Conservation (phyloP, 805 yeast genomes). For the Lachancea lanzarotensis region DNA sequence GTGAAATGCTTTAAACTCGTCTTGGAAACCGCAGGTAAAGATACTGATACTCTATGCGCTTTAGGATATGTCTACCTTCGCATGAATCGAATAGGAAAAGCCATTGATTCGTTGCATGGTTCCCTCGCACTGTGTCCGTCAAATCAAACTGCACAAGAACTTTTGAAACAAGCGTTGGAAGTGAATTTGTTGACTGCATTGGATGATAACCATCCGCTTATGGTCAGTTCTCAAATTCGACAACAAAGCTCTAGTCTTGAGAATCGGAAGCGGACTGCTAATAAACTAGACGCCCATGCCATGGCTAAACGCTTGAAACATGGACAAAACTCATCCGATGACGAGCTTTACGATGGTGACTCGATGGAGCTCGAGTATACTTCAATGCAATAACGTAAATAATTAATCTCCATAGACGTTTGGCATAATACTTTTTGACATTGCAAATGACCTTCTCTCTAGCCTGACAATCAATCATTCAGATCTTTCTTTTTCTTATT, state of each 20-base stretch:
- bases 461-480: too few species aligned
- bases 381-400: background rate
- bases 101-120: slow-evolving; percentile 71
- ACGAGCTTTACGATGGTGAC: slow-evolving; percentile 16
- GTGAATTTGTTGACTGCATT: slow-evolving; percentile 36
- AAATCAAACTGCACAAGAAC: slow-evolving; percentile 79
- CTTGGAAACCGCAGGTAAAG: slow-evolving; percentile 57
- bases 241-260: slow-evolving; percentile 1
- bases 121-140: slow-evolving; percentile 73
- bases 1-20: slow-evolving; percentile 73
- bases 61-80: slow-evolving; percentile 79
- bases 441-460: too few species aligned
- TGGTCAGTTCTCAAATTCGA: slow-evolving; percentile 18
- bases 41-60: slow-evolving; percentile 72
- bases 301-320: slow-evolving; percentile 11
- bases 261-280: slow-evolving; percentile 1
- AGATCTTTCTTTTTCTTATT: too few species aligned
- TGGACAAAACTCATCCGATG: slow-evolving; percentile 9
- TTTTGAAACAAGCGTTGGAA: slow-evolving; percentile 72
- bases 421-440: too few species aligned
- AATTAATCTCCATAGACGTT: too few species aligned
- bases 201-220: slow-evolving; percentile 29
- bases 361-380: slow-evolving; percentile 20
- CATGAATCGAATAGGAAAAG: slow-evolving; percentile 52
- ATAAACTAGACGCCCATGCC: slow-evolving; percentile 5